phyloP scores from a whole-genome alignment of 768 basidiomycete genomes.

The Gloeopeniophorella convolvens region DNA sequence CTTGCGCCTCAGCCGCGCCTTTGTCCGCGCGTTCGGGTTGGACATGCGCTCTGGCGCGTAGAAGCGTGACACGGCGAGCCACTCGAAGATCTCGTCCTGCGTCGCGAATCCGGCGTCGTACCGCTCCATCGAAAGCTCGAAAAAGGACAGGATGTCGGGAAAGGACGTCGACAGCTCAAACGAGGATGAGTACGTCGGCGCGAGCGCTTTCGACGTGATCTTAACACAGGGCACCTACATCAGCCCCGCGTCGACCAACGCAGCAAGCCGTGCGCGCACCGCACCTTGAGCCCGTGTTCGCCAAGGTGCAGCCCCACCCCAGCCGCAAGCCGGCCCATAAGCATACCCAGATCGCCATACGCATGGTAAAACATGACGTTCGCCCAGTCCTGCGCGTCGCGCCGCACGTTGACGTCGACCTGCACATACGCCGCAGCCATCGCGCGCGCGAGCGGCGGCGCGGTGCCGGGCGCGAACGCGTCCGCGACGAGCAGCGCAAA shows the following conservation, averaged over 20 bases:
- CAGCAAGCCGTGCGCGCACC: background rate
- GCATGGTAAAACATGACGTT: conserved; percentile 49
- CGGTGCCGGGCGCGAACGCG: conserved; percentile 34
- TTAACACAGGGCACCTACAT: too few species aligned
- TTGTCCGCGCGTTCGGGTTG: conserved; percentile 25
- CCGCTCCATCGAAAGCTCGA: conserved; percentile 47
- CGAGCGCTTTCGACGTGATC: conserved; percentile 34
- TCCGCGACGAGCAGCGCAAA: conserved; percentile 45
- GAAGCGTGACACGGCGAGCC: conserved; percentile 48
- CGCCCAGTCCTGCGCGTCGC: conserved; percentile 42
- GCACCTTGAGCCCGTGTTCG: conserved; percentile 53
- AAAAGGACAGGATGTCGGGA: conserved; percentile 44
- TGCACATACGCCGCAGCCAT: conserved; percentile 33
- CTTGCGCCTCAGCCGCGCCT: conserved; percentile 39
- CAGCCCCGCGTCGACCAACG: too few species aligned
- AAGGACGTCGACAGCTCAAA: conserved; percentile 47
- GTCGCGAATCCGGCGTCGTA: conserved; percentile 52
- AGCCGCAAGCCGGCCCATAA: conserved; percentile 49
- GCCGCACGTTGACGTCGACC: conserved; percentile 60
- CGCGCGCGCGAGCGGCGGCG: conserved; percentile 6
- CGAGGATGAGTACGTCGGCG: conserved; percentile 30
- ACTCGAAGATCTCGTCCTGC: conserved; percentile 48
- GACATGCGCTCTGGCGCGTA: conserved; percentile 40
- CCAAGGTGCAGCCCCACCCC: conserved; percentile 46
- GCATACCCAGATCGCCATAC: conserved; percentile 71